Conservation (phyloP, 495 filamentous ascomycete genomes). For the Choiromyces venosus region DNA sequence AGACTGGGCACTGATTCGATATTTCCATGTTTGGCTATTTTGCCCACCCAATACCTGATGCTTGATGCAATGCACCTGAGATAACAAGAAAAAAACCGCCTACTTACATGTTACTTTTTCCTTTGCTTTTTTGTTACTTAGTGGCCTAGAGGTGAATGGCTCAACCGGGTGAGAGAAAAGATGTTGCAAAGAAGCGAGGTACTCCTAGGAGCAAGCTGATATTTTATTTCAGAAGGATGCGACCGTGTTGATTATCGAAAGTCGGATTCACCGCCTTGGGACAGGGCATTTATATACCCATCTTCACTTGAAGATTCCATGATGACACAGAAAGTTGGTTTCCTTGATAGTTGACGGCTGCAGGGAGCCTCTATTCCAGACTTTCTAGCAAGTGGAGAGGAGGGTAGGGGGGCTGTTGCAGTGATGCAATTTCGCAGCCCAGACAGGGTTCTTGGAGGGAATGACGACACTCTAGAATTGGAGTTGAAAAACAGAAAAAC, state of each 20-base stretch:
- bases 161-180: not conserved
- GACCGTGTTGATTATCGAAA: not conserved
- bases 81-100: not conserved
- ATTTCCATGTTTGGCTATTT: not conserved
- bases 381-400: not conserved
- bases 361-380: not conserved
- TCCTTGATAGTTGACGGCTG: not conserved
- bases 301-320: not conserved
- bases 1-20: not conserved
- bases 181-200: not conserved
- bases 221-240: not conserved
- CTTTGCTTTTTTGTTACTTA: not conserved
- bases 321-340: not conserved
- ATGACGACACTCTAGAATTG: not conserved
- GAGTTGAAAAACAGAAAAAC: not conserved
- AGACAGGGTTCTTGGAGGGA: not conserved
- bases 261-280: not conserved
- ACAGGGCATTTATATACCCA: not conserved
- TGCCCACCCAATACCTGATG: not conserved
- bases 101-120: not conserved
- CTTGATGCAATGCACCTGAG: not conserved
- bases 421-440: not conserved
- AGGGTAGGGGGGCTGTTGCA: not conserved
- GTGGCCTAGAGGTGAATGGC: not conserved
- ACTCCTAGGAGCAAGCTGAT: not conserved